phyloP scores from a whole-genome alignment of 2,329 filamentous ascomycete species.

The Verticillium klebahnii region DNA sequence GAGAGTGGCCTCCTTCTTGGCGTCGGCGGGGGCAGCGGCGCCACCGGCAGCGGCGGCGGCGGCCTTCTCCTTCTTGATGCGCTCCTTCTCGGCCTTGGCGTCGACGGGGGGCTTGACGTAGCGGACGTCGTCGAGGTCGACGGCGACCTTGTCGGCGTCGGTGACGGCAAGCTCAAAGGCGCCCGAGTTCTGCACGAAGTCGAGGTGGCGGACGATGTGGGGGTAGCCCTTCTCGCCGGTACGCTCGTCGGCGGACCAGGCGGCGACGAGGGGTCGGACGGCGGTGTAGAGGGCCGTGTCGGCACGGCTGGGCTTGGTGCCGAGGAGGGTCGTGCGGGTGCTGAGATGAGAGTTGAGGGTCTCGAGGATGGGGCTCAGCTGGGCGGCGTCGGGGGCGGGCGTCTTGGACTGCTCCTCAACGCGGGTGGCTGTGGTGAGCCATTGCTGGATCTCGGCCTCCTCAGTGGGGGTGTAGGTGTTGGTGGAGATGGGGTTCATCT shows the following conservation, averaged over 20 bases:
- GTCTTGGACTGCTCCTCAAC: conserved; percentile 47
- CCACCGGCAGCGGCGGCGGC: conserved; percentile 48
- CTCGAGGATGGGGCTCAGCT: conserved; percentile 65
- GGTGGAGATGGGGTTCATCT: conserved; percentile 62
- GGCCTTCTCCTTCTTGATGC: conserved; percentile 93
- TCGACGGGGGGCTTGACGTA: conserved; percentile 88
- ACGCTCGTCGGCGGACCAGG: conserved; percentile 80
- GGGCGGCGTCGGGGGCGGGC: conserved; percentile 47
- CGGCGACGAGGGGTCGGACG: conserved; percentile 69
- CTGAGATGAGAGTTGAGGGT: conserved; percentile 84
- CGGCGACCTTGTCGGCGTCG: conserved; percentile 68
- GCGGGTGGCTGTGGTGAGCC: conserved; percentile 73
- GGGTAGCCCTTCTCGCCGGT: conserved; percentile 87
- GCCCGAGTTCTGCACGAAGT: conserved; percentile 89
- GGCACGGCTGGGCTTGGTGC: conserved; percentile 82
- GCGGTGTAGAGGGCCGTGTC: conserved; percentile 80
- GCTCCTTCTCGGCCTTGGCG: conserved; percentile 92
- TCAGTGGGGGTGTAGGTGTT: conserved; percentile 73
- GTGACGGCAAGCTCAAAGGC: conserved; percentile 67
- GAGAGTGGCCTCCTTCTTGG: conserved; percentile 45
- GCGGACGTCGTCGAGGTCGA: conserved; percentile 75
- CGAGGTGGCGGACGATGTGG: conserved; percentile 84
- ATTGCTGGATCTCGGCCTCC: conserved; percentile 83
- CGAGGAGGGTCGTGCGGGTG: conserved; percentile 82
- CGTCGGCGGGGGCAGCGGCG: conserved; percentile 49